Evolutionary conservation across 768 basidiomycete genomes (phyloP).

Genomic region (Termitomyces sp.): DNA sequence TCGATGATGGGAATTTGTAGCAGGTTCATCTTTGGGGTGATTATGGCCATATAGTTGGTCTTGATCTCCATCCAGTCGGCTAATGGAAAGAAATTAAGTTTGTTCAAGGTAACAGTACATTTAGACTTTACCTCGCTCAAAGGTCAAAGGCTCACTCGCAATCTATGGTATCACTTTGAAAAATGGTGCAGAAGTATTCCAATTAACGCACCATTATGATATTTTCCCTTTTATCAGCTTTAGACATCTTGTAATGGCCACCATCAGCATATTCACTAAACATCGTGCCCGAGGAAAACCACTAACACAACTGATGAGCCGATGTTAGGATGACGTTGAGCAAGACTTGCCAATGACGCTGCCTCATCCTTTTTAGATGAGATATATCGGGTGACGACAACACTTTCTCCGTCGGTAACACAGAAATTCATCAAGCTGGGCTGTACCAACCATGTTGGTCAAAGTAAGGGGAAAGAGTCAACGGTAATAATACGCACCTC

Average conservation of each 20-base stretch:
- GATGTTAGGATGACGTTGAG: neutral
- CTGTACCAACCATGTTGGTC: conserved; percentile 25
- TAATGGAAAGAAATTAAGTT: conserved; percentile 16
- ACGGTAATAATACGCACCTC: conserved; percentile 43
- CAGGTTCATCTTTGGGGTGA: conserved; percentile 94
- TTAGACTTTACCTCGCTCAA: conserved; percentile 69
- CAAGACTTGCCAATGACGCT: conserved; percentile 65
- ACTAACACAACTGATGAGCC: conserved; percentile 33
- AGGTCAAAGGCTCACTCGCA: conserved; percentile 92
- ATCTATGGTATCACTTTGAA: conserved; percentile 36
- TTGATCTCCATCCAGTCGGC: conserved; percentile 99
- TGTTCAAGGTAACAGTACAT: neutral
- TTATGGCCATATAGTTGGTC: conserved; percentile 92
- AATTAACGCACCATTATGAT: conserved; percentile 71
- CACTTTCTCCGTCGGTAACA: conserved; percentile 91
- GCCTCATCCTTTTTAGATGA: conserved; percentile 89
- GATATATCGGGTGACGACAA: conserved; percentile 93
- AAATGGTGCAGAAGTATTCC: neutral
- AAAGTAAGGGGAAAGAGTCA: neutral
- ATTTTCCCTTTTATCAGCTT: conserved; percentile 91
- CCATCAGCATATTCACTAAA: conserved; percentile 88
- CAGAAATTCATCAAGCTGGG: conserved; percentile 95
- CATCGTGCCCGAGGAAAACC: conserved; percentile 93
- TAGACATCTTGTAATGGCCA: conserved; percentile 92
- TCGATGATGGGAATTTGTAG: conserved; percentile 93